Conservation (phyloP, 2,329 filamentous ascomycete species). For the Ophiostoma tasmaniense region DNA sequence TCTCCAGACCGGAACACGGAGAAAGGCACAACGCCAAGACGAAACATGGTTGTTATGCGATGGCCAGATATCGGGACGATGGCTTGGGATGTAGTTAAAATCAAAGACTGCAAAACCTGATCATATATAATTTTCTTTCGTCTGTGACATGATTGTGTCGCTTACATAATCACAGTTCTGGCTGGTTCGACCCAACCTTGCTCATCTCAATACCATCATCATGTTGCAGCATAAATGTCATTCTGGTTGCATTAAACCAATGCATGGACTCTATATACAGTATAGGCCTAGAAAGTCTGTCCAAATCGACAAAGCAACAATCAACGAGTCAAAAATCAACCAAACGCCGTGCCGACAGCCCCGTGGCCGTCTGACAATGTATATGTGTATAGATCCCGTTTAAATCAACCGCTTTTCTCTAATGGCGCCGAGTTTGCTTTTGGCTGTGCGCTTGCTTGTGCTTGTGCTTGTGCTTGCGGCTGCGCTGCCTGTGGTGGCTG, state of each 20-base stretch:
- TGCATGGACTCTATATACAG: not conserved
- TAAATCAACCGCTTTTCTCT: not conserved
- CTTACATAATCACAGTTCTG: not conserved
- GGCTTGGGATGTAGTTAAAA: not conserved
- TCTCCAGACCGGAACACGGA: conserved; percentile 18
- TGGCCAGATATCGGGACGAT: not conserved
- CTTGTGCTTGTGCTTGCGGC: not conserved
- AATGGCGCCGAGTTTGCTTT: not conserved
- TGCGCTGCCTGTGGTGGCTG: not conserved
- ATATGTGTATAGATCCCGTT: not conserved
- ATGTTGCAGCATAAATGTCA: not conserved
- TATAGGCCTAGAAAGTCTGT: not conserved
- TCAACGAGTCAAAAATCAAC: not conserved
- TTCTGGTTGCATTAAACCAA: not conserved
- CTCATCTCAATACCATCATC: not conserved
- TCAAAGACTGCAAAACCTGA: not conserved
- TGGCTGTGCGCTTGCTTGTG: not conserved
- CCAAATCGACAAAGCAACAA: not conserved
- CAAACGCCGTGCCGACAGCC: conserved; percentile 3
- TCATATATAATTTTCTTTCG: not conserved
- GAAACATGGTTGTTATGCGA: conserved; percentile 9
- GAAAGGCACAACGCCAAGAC: conserved; percentile 17
- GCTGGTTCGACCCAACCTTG: not conserved
- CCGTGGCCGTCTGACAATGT: not conserved
- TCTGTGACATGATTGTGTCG: not conserved